phyloP scores from a whole-genome alignment of 441 rosid species.

The Populus hybrid region DNA sequence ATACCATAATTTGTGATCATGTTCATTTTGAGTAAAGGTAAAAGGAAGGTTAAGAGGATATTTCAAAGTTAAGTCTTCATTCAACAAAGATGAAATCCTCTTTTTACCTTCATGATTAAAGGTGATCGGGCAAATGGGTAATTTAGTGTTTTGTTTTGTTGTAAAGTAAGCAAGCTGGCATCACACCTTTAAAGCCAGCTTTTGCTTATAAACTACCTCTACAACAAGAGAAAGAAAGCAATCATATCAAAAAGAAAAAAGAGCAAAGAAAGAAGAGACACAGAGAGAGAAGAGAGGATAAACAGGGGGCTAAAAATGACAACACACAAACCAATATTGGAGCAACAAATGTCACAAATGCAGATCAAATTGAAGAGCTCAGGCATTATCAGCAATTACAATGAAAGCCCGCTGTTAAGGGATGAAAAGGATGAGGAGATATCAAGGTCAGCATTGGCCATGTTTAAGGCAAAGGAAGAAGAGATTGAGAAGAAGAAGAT shows the following conservation, averaged over 20 bases:
- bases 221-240: conserved; percentile 32
- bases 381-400: conserved; percentile 28
- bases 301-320: conserved; percentile 30
- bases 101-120: conserved; percentile 29
- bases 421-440: conserved; percentile 86
- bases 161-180: conserved; percentile 30
- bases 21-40: conserved; percentile 18
- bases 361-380: conserved; percentile 46
- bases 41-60: neutral
- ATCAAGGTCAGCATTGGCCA: conserved; percentile 72
- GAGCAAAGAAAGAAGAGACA: neutral
- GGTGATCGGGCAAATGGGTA: conserved; percentile 22
- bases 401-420: conserved; percentile 32
- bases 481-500: conserved; percentile 86
- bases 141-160: conserved; percentile 25
- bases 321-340: conserved; percentile 54
- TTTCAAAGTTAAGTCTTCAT: conserved; percentile 23
- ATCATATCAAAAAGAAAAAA: conserved; percentile 18
- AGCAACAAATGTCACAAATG: conserved; percentile 46
- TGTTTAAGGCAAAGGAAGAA: conserved; percentile 84
- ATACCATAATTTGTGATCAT: neutral
- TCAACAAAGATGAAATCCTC: conserved; percentile 34
- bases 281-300: conserved; percentile 7
- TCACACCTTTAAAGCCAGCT: conserved; percentile 37
- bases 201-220: conserved; percentile 29